Conservation (phyloP, 2,329 filamentous ascomycete species). For the Fusarium goolgardi region DNA sequence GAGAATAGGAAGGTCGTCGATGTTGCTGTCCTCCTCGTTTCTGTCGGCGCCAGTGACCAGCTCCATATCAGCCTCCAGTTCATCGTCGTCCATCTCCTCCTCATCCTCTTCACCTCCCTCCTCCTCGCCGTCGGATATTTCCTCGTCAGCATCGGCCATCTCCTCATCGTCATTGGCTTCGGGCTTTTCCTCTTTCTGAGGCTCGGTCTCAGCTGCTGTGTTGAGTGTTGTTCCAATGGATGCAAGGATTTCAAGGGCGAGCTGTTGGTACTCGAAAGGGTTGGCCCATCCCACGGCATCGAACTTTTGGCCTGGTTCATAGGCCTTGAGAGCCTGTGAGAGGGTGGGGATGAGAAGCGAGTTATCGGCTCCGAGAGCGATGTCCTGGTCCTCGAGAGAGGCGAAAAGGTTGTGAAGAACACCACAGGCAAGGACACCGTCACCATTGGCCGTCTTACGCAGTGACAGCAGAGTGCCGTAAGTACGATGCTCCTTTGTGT, state of each 20-base stretch:
- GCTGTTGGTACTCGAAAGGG: conserved; percentile 60
- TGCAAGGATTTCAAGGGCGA: conserved; percentile 71
- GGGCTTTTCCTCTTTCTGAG: conserved; percentile 53
- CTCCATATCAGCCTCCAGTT: conserved; percentile 73
- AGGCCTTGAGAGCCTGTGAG: conserved; percentile 48
- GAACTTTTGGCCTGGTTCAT: conserved; percentile 44
- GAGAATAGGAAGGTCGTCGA: conserved; percentile 67
- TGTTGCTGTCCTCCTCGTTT: conserved; percentile 52
- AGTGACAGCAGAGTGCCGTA: conserved; percentile 63
- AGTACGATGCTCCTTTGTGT: conserved; percentile 59
- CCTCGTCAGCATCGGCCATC: conserved; percentile 55
- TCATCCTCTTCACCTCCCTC: conserved; percentile 56
- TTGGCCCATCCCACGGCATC: conserved; percentile 55
- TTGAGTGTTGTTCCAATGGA: conserved; percentile 72
- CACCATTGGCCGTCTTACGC: conserved; percentile 59
- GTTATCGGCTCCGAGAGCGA: conserved; percentile 49
- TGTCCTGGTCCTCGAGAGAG: conserved; percentile 50
- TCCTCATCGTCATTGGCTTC: conserved; percentile 55
- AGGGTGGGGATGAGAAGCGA: conserved; percentile 53
- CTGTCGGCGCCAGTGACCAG: conserved; percentile 66
- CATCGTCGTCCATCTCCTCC: conserved; percentile 67
- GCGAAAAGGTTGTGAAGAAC: conserved; percentile 72
- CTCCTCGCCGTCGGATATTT: conserved; percentile 52
- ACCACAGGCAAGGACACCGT: conserved; percentile 68
- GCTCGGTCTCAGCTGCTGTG: conserved; percentile 57